Base-by-base conservation (phyloP, 768 basidiomycete genomes). In the Tricholoma sp. region DNA sequence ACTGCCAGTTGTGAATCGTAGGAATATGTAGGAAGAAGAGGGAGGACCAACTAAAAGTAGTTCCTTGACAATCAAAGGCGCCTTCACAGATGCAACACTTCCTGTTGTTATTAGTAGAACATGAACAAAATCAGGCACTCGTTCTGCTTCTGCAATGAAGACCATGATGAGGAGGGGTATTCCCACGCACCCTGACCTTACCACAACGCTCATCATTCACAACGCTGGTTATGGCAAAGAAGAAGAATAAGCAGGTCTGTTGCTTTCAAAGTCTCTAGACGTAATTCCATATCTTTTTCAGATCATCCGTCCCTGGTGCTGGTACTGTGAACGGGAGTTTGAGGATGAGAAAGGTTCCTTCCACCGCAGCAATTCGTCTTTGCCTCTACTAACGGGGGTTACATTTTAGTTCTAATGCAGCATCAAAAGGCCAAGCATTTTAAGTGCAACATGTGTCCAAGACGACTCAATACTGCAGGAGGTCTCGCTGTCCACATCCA, bases 391-490 rank as follows among this genome's bases (percentile, higher is more conserved):
- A 50, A 58, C 10, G 19, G 22, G 18, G 19, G 47, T 19, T 21
- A 49, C 35, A n/a, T 31, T 57, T 7, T 65, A 94, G 97, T 99
- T 63, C 83, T 99, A 61, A 93, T 98, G 85, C 94, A 97, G 73
- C 96, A 99, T 73, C 96, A 99, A 69, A 98, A 98, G 74, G 96
- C 97, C 11, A 99, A 99, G 72, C 96, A 98, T 69, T 99, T 98
- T 81, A 97, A 97, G 72, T 98, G 97, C 67, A 85, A 87, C 59
- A 85, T 96, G 81, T 98, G 96, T 69, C 96, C 97, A 18, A 80
- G 97, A 59, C 84, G 94, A 62, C 76, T 99, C 60, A 98, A 99
- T 68, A 98, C 96, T 2, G 97, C 97, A 3, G 97, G 97, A 64
- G 97, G 97, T 71, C 77, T 99, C 27, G 95, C 94, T 6, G 97